Evolutionary conservation across 1,284 basidiomycete genomes (phyloP).

Genomic region (Meripilus lineatus): DNA sequence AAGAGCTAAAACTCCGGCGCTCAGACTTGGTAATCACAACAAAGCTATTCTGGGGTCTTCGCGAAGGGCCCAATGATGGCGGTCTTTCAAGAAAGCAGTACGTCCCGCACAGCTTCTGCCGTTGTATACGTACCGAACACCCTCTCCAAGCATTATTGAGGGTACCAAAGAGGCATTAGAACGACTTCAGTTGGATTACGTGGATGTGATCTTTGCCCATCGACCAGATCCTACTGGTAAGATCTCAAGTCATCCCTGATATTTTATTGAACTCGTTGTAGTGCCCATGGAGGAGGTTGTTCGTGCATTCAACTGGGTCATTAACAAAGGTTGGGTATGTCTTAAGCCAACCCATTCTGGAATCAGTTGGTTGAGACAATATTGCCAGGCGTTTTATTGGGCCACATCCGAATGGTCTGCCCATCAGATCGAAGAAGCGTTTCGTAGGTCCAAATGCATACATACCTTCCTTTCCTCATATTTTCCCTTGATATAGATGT

Average conservation of each 20-base stretch:
- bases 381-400: conserved; percentile 62
- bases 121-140: not conserved
- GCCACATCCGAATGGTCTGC: conserved; percentile 81
- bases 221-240: conserved; percentile 47
- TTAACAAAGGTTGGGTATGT: conserved; percentile 56
- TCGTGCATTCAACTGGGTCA: conserved; percentile 66
- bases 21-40: conserved; percentile 73
- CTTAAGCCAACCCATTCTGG: not conserved
- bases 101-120: conserved; percentile 23
- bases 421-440: conserved; percentile 66
- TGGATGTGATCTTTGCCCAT: conserved; percentile 69
- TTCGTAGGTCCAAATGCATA: conserved; percentile 37
- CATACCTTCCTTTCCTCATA: conserved; percentile 3
- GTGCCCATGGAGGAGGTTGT: conserved; percentile 71
- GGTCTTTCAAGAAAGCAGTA: conserved; percentile 76
- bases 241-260: conserved; percentile 7
- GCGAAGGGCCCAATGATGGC: conserved; percentile 53
- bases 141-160: conserved; percentile 67
- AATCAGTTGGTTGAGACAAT: not conserved
- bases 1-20: conserved; percentile 67
- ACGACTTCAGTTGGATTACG: conserved; percentile 73
- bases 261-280: conserved; percentile 19
- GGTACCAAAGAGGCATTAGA: conserved; percentile 67
- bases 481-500: conserved; percentile 42
- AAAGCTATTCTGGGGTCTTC: conserved; percentile 55